Conservation (phyloP, 2,329 filamentous ascomycete genomes). For the Trichocomaceae sp. region DNA sequence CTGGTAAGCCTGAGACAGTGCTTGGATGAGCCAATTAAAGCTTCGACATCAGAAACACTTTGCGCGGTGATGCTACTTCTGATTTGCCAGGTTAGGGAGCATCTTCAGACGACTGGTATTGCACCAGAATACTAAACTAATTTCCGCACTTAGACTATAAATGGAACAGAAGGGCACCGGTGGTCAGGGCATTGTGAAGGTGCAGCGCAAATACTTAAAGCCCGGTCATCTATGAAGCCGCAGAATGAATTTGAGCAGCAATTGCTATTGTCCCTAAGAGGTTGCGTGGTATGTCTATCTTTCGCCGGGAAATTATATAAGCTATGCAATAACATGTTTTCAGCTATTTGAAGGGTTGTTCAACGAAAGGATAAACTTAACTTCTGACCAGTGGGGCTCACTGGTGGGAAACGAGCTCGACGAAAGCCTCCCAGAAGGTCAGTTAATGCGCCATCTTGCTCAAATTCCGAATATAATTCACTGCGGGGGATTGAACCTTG, state of each 20-base stretch:
- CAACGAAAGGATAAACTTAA: constrained; percentile 29
- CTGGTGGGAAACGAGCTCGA: constrained; percentile 29
- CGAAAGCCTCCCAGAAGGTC: constrained; percentile 22
- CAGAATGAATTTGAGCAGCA: constrained; percentile 30
- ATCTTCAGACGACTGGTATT: neutral
- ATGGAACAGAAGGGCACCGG: constrained; percentile 13
- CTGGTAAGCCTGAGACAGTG: constrained; percentile 23
- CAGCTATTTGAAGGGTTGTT: constrained; percentile 33
- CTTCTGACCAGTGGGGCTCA: constrained; percentile 27
- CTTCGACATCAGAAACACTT: constrained; percentile 28
- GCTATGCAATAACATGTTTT: neutral
- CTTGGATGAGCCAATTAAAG: constrained; percentile 27
- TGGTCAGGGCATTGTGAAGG: constrained; percentile 30
- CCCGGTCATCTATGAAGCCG: constrained; percentile 24
- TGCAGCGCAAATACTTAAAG: constrained; percentile 30
- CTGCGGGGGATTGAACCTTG: constrained; percentile 18
- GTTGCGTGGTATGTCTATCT: constrained; percentile 26
- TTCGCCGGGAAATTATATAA: neutral
- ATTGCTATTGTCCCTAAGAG: constrained; percentile 29
- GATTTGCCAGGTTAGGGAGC: constrained; percentile 24
- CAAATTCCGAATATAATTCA: constrained; percentile 26
- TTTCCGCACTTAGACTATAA: neutral
- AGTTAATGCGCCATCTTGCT: constrained; percentile 26
- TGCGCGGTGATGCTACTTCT: constrained; percentile 33
- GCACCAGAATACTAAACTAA: neutral